Base-by-base conservation (phyloP, 352 stramenopile genomes). In the Hyaloperonospora arabidopsidis region DNA sequence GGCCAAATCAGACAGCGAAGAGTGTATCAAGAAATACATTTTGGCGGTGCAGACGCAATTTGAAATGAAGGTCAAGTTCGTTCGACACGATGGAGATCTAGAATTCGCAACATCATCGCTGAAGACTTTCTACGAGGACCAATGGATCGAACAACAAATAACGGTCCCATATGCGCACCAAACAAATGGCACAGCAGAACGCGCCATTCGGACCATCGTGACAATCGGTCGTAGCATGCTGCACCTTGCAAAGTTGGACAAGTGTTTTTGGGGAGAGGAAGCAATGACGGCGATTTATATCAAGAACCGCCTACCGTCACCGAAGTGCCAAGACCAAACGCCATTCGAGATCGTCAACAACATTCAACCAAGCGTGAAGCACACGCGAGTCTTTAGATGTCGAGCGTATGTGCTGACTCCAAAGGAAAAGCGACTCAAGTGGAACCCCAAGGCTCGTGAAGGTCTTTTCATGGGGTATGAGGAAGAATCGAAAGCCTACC, bases 371-470 rank as follows among this genome's bases (percentile, higher is more conserved):
- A 47, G 41, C 15, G 18, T 47, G 2, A 47, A 47, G 10, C 19
- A 47, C 19, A 47, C n/a, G 21, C 18, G 18, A 17, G 1, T 47
- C 17, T 47, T 47, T 29, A 18, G 41, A 4, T 47, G 41, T 10
- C 41, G 10, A 47, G 21, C 41, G 19, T 47, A 32, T 29, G 5
- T 47, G 18, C 13, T 32, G 41, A 32, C 41, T 15, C 5, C 12
- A 5, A 47, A 47, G 13, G 21, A 47, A 29, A 47, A 47, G 11
- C 41, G 41, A 47, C 15, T n/a, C 1, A 47, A 47, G 15, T 32
- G 19, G 41, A 6, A 47, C 13, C 41, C 11, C 21, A 47, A 32
- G 41, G 21, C 41, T 47, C 41, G 41, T 47, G 19, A 32, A 28
- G 19, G 21, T 11, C 3, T 18, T 41, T 41, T 29, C 25, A 29